Percentiles rank a stretch among this genome's conserved stretches.
Evolutionary conservation across 2,329 filamentous ascomycete genomes (phyloP).

Genomic region (Epichloe typhina): DNA sequence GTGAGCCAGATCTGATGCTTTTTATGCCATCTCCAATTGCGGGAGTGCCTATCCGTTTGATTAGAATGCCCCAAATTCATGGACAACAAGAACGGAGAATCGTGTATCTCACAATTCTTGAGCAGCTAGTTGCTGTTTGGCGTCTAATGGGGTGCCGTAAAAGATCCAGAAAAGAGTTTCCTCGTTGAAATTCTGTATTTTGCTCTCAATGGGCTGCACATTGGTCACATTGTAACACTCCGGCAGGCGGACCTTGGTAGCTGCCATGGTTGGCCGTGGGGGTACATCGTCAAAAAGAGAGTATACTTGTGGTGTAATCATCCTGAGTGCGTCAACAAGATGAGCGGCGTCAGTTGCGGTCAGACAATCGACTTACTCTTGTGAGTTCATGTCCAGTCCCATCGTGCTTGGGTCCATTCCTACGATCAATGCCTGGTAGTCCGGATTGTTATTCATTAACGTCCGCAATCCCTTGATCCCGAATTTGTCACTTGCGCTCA

Average conservation of each 20-base stretch:
- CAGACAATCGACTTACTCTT: conserved; percentile 35
- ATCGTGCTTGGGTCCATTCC: conserved; percentile 45
- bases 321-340: conserved; percentile 22
- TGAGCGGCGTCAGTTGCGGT: neutral
- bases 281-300: conserved; percentile 46
- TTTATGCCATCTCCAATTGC: conserved; percentile 61
- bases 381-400: conserved; percentile 43
- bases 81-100: neutral
- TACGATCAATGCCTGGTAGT: conserved; percentile 47
- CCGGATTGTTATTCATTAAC: conserved; percentile 50
- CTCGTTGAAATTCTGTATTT: conserved; percentile 54
- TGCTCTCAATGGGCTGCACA: conserved; percentile 50
- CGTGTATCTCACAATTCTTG: conserved; percentile 42
- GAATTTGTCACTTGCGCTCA: conserved; percentile 51
- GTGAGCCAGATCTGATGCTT: conserved; percentile 53
- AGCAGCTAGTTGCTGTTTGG: conserved; percentile 51
- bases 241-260: conserved; percentile 42
- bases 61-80: neutral
- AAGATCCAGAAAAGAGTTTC: conserved; percentile 59
- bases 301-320: conserved; percentile 46
- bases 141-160: conserved; percentile 50
- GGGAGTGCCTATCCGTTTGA: conserved; percentile 34
- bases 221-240: conserved; percentile 57
- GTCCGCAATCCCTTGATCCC: conserved; percentile 51
- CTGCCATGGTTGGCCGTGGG: conserved; percentile 40